phyloP scores from a whole-genome alignment of 768 basidiomycete genomes.

The Pulveroboletus sp. region DNA sequence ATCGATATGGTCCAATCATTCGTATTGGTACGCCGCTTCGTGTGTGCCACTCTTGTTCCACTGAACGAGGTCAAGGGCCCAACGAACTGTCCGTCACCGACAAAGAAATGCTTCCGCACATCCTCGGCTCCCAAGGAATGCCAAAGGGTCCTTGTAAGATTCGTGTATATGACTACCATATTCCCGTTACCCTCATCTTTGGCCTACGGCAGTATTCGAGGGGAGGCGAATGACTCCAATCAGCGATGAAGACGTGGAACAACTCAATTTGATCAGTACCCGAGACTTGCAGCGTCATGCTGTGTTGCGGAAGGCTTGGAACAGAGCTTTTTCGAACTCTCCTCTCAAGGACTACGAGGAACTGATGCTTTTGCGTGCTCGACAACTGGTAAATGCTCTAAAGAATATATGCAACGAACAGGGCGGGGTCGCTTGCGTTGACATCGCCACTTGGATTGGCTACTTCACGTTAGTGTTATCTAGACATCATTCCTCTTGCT shows the following conservation, averaged over 20 bases:
- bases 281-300: conserved; percentile 22
- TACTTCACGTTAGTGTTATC: conserved; percentile 19
- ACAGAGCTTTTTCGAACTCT: conserved; percentile 27
- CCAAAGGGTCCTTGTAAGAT: conserved; percentile 29
- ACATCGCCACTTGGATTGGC: conserved; percentile 19
- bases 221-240: conserved; percentile 19
- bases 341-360: conserved; percentile 28
- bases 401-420: conserved; percentile 10
- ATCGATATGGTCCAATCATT: conserved; percentile 30
- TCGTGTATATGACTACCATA: neutral
- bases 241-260: conserved; percentile 9
- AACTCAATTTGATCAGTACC: conserved; percentile 12
- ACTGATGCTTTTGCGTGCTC: conserved; percentile 19
- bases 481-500: neutral
- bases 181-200: conserved; percentile 3
- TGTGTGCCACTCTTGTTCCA: neutral
- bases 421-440: conserved; percentile 3
- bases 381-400: conserved; percentile 15
- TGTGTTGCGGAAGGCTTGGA: conserved; percentile 28
- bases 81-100: conserved; percentile 34
- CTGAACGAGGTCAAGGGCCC: conserved; percentile 29
- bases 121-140: conserved; percentile 25
- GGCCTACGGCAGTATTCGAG: conserved; percentile 13
- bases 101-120: conserved; percentile 20
- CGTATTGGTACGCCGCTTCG: conserved; percentile 26